A percentile compares a stretch with the other conserved stretches of the same genome.
These are phyloP conservation scores for Aspergillus pseudoglaucus DNA, from an alignment of 2,329 filamentous ascomycete genomes.

Conservation along the genomic window DNA sequence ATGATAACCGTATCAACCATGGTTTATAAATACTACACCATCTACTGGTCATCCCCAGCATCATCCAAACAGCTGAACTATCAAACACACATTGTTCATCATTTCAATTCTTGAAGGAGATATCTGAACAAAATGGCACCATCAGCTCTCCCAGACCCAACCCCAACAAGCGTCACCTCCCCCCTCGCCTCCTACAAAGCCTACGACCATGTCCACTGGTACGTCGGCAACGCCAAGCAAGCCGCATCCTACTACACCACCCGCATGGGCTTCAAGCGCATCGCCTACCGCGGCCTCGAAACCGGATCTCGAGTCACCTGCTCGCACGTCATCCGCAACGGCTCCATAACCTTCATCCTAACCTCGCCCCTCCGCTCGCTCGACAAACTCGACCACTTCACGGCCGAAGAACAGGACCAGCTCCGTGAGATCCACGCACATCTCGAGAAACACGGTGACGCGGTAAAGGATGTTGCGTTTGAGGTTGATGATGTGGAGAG, in stretches of 20 bases:
- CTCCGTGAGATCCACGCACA: constrained; percentile 74
- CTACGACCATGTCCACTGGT: constrained; percentile 93
- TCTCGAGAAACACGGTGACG: constrained; percentile 82
- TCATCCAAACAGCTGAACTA: too few relatives aligned
- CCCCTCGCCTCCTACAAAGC: constrained; percentile 54
- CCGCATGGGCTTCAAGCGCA: constrained; percentile 74
- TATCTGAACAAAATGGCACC: constrained; percentile 20
- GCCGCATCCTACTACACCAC: constrained; percentile 81
- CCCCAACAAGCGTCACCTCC: constrained; percentile 11
- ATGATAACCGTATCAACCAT: too few relatives aligned
- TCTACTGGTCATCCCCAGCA: too few relatives aligned
- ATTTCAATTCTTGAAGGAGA: neutral
- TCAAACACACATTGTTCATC: too few relatives aligned
- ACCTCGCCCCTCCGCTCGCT: constrained; percentile 50
- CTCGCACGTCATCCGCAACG: constrained; percentile 61
- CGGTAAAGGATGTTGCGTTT: constrained; percentile 91
- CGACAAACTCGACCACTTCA: constrained; percentile 54
- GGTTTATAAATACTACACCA: too few relatives aligned
- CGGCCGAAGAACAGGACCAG: constrained; percentile 54
- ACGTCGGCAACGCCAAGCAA: constrained; percentile 95
- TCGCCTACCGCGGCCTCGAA: constrained; percentile 84
- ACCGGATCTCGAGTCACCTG: constrained; percentile 75
- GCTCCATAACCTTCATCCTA: constrained; percentile 38
- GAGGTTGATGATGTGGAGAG: constrained; percentile 83
- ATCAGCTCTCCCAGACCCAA: constrained; percentile 23